Conservation (phyloP, 2,329 filamentous ascomycete genomes). For the Tolypocladium capitatum region DNA sequence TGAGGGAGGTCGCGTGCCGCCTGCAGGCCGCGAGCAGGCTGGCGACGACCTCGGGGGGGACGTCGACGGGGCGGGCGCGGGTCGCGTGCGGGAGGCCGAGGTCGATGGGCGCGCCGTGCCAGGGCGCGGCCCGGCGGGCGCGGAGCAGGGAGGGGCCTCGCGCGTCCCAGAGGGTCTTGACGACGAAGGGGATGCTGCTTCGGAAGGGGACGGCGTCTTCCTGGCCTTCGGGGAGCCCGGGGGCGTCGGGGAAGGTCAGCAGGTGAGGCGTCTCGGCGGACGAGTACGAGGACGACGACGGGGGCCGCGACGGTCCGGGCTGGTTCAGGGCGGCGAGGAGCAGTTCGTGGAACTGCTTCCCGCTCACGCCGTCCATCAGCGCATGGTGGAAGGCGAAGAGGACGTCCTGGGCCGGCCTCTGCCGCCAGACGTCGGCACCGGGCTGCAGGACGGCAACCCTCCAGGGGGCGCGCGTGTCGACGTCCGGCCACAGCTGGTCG, state of each 20-base stretch:
- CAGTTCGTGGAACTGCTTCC: constrained; percentile 32
- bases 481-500: constrained; percentile 25
- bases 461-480: constrained; percentile 32
- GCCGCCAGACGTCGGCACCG: background rate
- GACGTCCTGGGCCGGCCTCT: constrained; percentile 21
- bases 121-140: constrained; percentile 14
- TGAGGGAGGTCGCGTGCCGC: constrained; percentile 29
- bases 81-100: constrained; percentile 21
- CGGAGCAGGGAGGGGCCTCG: constrained; percentile 26
- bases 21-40: constrained; percentile 26
- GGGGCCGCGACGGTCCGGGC: background rate
- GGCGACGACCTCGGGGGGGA: constrained; percentile 15
- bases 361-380: constrained; percentile 37
- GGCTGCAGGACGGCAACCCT: constrained; percentile 25
- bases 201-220: constrained; percentile 28
- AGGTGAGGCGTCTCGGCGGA: constrained; percentile 8
- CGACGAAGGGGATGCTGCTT: constrained; percentile 26
- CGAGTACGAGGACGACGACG: background rate
- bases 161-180: constrained; percentile 24
- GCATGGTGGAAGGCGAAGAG: constrained; percentile 39
- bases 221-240: constrained; percentile 23
- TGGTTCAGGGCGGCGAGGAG: constrained; percentile 29
- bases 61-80: constrained; percentile 21
- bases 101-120: constrained; percentile 24
- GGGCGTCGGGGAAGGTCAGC: constrained; percentile 17